phyloP scores from a whole-genome alignment of 2,329 filamentous ascomycete genomes.

The Fusarium sp. region DNA sequence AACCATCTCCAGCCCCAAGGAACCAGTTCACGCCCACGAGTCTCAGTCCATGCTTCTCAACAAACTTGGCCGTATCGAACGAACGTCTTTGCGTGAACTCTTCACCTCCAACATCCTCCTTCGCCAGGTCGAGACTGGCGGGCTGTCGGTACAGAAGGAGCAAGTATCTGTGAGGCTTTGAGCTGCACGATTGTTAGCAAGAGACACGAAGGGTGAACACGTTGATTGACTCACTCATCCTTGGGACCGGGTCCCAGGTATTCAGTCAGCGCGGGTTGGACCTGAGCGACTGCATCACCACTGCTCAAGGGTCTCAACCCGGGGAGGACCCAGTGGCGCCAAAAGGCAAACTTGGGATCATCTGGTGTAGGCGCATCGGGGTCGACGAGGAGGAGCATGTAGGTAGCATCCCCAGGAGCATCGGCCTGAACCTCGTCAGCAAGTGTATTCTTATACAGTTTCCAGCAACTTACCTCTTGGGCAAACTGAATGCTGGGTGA shows the following conservation, averaged over 20 bases:
- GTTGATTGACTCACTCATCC: slow-evolving; percentile 56
- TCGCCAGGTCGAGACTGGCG: slow-evolving; percentile 49
- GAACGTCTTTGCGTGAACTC: slow-evolving; percentile 60
- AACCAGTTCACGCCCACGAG: slow-evolving; percentile 62
- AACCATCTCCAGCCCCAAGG: slow-evolving; percentile 60
- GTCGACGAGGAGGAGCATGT: slow-evolving; percentile 64
- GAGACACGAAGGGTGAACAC: accelerated
- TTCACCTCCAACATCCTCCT: slow-evolving; percentile 61
- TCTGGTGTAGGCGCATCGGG: slow-evolving; percentile 68
- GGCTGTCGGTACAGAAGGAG: slow-evolving; percentile 61
- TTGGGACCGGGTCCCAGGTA: slow-evolving; percentile 61
- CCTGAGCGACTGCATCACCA: slow-evolving; percentile 44
- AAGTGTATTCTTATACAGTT: background rate
- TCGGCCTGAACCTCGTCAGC: slow-evolving; percentile 32
- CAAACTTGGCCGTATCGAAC: slow-evolving; percentile 57
- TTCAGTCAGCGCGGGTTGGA: slow-evolving; percentile 55
- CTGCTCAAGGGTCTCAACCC: slow-evolving; percentile 53
- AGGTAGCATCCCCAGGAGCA: slow-evolving; percentile 51
- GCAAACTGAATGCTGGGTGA: slow-evolving; percentile 54
- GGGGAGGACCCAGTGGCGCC: slow-evolving; percentile 66
- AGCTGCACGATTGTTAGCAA: slow-evolving; percentile 49
- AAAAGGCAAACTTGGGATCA: slow-evolving; percentile 67
- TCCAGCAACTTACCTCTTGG: slow-evolving; percentile 45
- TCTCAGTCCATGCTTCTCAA: slow-evolving; percentile 53
- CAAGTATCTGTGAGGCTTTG: slow-evolving; percentile 61